Evolutionary conservation across 202 grass and related monocot genomes (phyloP).

Genomic region (Bolboschoenoplectus hybrid): DNA sequence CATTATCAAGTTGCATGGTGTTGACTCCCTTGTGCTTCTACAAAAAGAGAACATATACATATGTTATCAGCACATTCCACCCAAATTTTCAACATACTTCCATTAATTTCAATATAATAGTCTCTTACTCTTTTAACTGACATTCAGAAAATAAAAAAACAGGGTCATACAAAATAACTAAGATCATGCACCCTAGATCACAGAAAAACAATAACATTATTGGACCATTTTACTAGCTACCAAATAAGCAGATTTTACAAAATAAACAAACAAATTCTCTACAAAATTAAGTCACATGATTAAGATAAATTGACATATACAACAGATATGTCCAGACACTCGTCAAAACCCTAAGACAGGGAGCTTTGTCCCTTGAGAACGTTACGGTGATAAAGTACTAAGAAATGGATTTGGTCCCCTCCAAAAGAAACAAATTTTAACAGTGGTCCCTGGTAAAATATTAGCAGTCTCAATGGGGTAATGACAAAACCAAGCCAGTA

Average conservation of each 20-base stretch:
- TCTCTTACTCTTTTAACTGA: neutral
- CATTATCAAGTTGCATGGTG: constrained; percentile 75
- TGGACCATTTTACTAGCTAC: constrained; percentile 34
- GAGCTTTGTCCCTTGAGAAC: neutral
- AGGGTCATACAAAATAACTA: neutral
- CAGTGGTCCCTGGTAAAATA: constrained; percentile 30
- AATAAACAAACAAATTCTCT: constrained; percentile 44
- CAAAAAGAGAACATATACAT: constrained; percentile 15
- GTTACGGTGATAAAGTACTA: constrained; percentile 10
- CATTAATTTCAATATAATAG: neutral
- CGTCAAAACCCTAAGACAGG: constrained; percentile 29
- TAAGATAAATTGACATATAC: constrained; percentile 6
- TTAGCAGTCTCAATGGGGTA: constrained; percentile 28
- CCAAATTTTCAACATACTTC: neutral
- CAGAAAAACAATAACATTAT: constrained; percentile 36
- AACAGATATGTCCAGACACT: constrained; percentile 11
- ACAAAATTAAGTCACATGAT: constrained; percentile 30
- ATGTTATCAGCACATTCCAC: neutral
- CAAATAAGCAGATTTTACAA: constrained; percentile 32
- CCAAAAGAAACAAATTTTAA: constrained; percentile 25
- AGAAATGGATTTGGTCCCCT: neutral
- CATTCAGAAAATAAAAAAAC: neutral
- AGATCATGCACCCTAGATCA: neutral
- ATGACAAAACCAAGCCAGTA: constrained; percentile 33
- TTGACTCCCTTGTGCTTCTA: constrained; percentile 71